Conservation (phyloP, 1,139 yeast genomes). For the Oligophagozyma castellii region DNA sequence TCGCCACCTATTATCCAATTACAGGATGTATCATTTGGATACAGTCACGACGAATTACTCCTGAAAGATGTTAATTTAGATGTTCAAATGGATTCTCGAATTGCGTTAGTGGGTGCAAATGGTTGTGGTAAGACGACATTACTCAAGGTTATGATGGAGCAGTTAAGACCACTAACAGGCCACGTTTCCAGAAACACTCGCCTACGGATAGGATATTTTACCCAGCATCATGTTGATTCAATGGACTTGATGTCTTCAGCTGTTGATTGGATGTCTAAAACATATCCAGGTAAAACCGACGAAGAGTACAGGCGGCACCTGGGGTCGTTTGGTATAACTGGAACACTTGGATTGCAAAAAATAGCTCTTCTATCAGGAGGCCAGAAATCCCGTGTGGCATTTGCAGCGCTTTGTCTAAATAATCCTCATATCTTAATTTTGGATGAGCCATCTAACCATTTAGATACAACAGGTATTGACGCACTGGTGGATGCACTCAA, state of each 20-base stretch:
- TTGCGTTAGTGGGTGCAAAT: slow-evolving; percentile 95
- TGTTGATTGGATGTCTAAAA: slow-evolving; percentile 84
- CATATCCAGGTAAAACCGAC: slow-evolving; percentile 86
- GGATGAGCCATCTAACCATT: slow-evolving; percentile 98
- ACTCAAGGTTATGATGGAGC: slow-evolving; percentile 72
- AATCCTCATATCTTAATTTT: slow-evolving; percentile 87
- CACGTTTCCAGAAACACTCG: slow-evolving; percentile 69
- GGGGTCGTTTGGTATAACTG: slow-evolving; percentile 95
- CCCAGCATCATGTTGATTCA: slow-evolving; percentile 99
- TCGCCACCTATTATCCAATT: slow-evolving; percentile 92
- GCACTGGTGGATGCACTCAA: slow-evolving; percentile 83
- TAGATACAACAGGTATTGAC: slow-evolving; percentile 96
- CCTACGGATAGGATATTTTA: slow-evolving; percentile 88
- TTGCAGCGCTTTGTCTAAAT: slow-evolving; percentile 82
- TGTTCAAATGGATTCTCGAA: slow-evolving; percentile 85
- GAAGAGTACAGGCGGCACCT: slow-evolving; percentile 95
- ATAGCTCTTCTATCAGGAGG: slow-evolving; percentile 91
- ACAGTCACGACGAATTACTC: slow-evolving; percentile 45
- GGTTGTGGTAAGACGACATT: slow-evolving; percentile 98
- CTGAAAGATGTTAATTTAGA: slow-evolving; percentile 74
- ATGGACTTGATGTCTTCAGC: slow-evolving; percentile 86
- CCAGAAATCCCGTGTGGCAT: slow-evolving; percentile 95
- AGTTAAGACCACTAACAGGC: slow-evolving; percentile 59
- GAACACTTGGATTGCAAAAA: slow-evolving; percentile 82
- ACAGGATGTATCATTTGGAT: slow-evolving; percentile 79